These are phyloP conservation scores for Backusella parvicylindrica DNA, from an alignment of 192 early-diverging fungal genomes.

Conservation along the genomic window DNA sequence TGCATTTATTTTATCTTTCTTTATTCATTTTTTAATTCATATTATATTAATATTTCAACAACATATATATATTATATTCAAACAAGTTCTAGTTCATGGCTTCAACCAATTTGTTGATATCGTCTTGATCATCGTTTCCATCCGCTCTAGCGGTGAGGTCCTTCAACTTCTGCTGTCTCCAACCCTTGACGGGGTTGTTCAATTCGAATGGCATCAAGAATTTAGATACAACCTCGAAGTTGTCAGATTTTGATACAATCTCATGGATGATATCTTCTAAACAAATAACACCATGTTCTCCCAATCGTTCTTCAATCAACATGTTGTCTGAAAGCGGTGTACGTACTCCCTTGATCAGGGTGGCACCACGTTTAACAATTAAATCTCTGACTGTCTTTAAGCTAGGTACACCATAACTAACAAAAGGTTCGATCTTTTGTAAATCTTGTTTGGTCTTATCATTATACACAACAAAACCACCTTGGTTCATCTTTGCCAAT, in stretches of 20 bases:
- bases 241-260: constrained; percentile 13
- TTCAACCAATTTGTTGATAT: constrained; percentile 23
- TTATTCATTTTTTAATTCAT: not conserved
- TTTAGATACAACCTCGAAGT: constrained; percentile 7
- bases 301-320: constrained; percentile 22
- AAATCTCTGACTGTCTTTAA: constrained; percentile 23
- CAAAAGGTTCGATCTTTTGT: constrained; percentile 16
- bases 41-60: not conserved
- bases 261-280: constrained; percentile 32
- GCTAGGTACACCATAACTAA: constrained; percentile 11
- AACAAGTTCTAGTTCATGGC: constrained; percentile 11
- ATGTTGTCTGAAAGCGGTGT: constrained; percentile 25
- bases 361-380: constrained; percentile 20
- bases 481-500: constrained; percentile 10
- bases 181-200: constrained; percentile 13
- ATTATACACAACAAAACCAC: constrained; percentile 13
- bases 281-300: constrained; percentile 23
- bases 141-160: not conserved
- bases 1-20: not conserved
- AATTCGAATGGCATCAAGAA: constrained; percentile 12
- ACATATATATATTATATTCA: not conserved
- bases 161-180: constrained; percentile 17
- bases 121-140: constrained; percentile 1
- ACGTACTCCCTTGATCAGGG: constrained; percentile 13
- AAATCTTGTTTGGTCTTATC: not conserved